Percentiles rank a stretch among this genome's conserved stretches.
Evolutionary conservation across 306 rosid genomes (phyloP).

Genomic region (Citrullus colocynthis): DNA sequence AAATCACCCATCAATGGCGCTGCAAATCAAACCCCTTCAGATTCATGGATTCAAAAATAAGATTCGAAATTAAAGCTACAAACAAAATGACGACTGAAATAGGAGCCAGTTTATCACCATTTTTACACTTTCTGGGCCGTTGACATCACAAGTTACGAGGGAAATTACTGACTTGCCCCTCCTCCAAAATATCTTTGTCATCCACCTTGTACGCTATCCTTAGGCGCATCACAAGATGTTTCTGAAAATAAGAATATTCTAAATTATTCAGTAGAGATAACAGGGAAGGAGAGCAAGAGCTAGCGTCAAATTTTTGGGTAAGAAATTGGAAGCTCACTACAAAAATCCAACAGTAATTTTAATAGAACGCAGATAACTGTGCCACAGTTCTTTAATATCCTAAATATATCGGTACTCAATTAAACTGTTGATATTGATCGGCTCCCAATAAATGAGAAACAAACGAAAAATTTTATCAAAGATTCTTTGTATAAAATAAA

Average conservation of each 20-base stretch:
- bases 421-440: neutral
- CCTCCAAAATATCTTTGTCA: constrained; percentile 76
- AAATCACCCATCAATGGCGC: constrained; percentile 25
- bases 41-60: constrained; percentile 20
- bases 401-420: neutral
- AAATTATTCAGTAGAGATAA: constrained; percentile 12
- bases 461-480: neutral
- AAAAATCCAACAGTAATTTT: neutral
- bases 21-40: constrained; percentile 21
- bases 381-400: neutral
- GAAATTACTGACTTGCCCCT: constrained; percentile 77
- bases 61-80: constrained; percentile 17
- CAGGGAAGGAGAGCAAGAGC: neutral
- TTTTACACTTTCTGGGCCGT: constrained; percentile 14
- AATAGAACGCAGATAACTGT: neutral
- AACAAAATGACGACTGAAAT: constrained; percentile 6
- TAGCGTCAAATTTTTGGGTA: neutral
- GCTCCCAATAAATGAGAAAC: neutral
- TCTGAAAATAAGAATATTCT: constrained; percentile 44
- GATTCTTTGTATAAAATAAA: neutral
- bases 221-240: constrained; percentile 85
- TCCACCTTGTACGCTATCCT: constrained; percentile 88
- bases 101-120: constrained; percentile 27
- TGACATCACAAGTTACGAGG: constrained; percentile 64
- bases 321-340: neutral